Base-by-base conservation (phyloP, 2,329 filamentous ascomycete species). In the Magnaporthales sp. region DNA sequence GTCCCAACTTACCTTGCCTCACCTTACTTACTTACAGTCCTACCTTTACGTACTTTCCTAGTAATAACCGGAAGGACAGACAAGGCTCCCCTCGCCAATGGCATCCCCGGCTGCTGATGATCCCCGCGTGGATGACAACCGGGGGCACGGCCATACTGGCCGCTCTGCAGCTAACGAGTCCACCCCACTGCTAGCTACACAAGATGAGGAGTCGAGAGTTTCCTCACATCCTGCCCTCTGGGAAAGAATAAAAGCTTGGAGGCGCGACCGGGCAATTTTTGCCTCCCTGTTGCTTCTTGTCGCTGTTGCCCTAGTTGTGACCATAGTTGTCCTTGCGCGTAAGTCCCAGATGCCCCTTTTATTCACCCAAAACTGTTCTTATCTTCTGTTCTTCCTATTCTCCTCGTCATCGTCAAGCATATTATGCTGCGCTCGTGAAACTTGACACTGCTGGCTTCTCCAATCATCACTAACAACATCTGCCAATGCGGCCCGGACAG, bases 21-120 rank as follows among this genome's bases (percentile, higher is more conserved):
- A 46, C 38, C 38, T 46, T n/a, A 46, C 38, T n/a, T n/a, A n/a
- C n/a, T n/a, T n/a, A n/a, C n/a, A n/a, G n/a, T n/a, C n/a, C n/a
- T n/a, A n/a, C n/a, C n/a, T n/a, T n/a, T n/a, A n/a, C n/a, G n/a
- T n/a, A n/a, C 38, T 7, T 19, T 46, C 19, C 15, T 46, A 5
- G 38, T 46, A 46, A 83, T 77, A 1, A 4, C 51, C 27, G 63
- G 46, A 22, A 46, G 63, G 51, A 27, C 46, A 46, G 27, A 27
- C 46, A 54, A 29, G 5, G 38, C 13, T 27, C 30, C 60, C 27
- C 27, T 32, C 30, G 6, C 15, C 22, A n/a, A 22, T 66, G 54
- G 30, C 58, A 10, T 27, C 26, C 54, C 15, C 27, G 2, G 22
- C 30, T n/a, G 64, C 54, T 24, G 24, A 15, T 51, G n/a, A 27